Conservation (phyloP, 1,139 yeast species). For the Meyerozyma guilliermondii region DNA sequence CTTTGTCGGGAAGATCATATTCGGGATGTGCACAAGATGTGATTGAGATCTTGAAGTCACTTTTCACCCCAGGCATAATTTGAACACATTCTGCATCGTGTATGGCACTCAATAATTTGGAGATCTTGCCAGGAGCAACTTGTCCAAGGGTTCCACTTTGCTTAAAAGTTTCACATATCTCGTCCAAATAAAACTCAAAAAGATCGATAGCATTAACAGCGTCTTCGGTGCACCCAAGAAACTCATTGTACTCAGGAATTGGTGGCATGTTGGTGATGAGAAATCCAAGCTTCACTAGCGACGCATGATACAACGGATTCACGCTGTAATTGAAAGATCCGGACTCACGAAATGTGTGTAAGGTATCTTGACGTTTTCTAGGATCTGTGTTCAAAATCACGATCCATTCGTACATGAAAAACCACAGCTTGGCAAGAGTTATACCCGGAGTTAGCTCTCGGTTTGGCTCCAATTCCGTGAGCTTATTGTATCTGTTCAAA, state of each 20-base stretch:
- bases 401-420: constrained; percentile 12
- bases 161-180: constrained; percentile 4
- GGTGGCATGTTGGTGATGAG: constrained; percentile 7
- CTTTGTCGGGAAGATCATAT: constrained; percentile 3
- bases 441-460: constrained; percentile 10
- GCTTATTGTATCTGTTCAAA: constrained; percentile 9
- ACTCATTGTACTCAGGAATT: constrained; percentile 8
- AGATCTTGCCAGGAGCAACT: constrained; percentile 7
- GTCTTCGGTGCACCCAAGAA: constrained; percentile 8
- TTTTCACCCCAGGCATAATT: constrained; percentile 8
- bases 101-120: constrained; percentile 9
- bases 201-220: constrained; percentile 7
- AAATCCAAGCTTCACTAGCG: constrained; percentile 7
- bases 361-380: neutral
- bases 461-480: constrained; percentile 6
- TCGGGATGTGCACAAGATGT: constrained; percentile 13
- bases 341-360: constrained; percentile 5
- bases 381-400: constrained; percentile 6
- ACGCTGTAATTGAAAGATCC: constrained; percentile 4
- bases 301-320: neutral
- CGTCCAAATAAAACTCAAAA: constrained; percentile 6
- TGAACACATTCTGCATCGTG: constrained; percentile 7
- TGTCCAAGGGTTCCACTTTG: constrained; percentile 4
- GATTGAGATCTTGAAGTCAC: constrained; percentile 6
- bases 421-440: constrained; percentile 10